Percentiles rank a stretch among this genome's conserved stretches.
These are phyloP conservation scores for Penicillium simplicissimum DNA, from an alignment of 495 filamentous ascomycete species.

Conservation along the genomic window DNA sequence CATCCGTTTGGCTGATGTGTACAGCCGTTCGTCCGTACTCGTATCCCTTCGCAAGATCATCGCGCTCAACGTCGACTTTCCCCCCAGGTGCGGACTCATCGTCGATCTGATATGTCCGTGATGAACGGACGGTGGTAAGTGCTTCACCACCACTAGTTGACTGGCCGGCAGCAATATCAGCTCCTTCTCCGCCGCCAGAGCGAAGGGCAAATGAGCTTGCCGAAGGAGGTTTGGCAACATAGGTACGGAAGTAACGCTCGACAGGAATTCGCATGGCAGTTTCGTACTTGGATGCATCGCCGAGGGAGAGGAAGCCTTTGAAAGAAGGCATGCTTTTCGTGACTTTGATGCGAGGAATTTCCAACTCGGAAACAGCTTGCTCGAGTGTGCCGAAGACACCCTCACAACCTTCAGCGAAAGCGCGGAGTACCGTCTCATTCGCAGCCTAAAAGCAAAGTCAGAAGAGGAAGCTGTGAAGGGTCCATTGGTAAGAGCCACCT, in stretches of 20 bases:
- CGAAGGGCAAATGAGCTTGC: slow-evolving; percentile 72
- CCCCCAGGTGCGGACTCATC: slow-evolving; percentile 73
- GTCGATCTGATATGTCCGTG: slow-evolving; percentile 76
- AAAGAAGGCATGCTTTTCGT: slow-evolving; percentile 72
- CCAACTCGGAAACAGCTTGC: slow-evolving; percentile 75
- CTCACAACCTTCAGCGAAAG: slow-evolving; percentile 62
- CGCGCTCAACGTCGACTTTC: slow-evolving; percentile 79
- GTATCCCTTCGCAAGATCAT: slow-evolving; percentile 88
- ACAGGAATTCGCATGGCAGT: slow-evolving; percentile 81
- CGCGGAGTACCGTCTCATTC: slow-evolving; percentile 69
- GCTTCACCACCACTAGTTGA: slow-evolving; percentile 28
- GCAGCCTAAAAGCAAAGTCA: slow-evolving; percentile 38
- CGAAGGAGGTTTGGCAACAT: slow-evolving; percentile 67
- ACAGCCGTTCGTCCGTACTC: slow-evolving; percentile 92
- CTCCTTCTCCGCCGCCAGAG: slow-evolving; percentile 48
- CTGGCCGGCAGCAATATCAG: slow-evolving; percentile 49
- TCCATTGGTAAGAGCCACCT: slow-evolving; percentile 43
- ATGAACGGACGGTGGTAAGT: slow-evolving; percentile 66
- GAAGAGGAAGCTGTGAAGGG: background rate
- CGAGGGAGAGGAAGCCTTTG: slow-evolving; percentile 78
- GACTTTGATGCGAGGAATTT: slow-evolving; percentile 74
- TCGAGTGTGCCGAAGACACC: slow-evolving; percentile 80
- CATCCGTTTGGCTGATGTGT: slow-evolving; percentile 80
- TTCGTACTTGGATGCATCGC: slow-evolving; percentile 72
- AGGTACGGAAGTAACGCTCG: slow-evolving; percentile 84